Percentiles rank a stretch among this genome's conserved stretches.
Conservation (phyloP, 768 basidiomycete species). For the Xerocomellus dryophilus region DNA sequence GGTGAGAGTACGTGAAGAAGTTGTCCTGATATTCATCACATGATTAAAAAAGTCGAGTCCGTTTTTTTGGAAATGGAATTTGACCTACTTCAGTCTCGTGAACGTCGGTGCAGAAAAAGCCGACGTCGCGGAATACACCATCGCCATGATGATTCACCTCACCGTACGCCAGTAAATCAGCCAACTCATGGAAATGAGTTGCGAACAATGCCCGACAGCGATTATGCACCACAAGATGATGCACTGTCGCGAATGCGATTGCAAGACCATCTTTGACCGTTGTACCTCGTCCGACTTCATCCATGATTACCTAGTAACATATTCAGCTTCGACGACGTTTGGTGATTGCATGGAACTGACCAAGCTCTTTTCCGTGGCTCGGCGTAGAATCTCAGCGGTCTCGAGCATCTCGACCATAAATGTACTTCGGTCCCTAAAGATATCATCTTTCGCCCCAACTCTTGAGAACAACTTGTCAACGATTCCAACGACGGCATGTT, state of each 20-base stretch:
- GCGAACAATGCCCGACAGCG: slow-evolving; percentile 88
- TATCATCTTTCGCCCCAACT: slow-evolving; percentile 91
- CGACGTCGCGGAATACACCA: slow-evolving; percentile 57
- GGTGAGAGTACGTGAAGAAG: slow-evolving; percentile 82
- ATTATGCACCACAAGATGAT: slow-evolving; percentile 72
- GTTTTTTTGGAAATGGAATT: neutral
- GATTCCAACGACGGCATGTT: slow-evolving; percentile 73
- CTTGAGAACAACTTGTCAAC: slow-evolving; percentile 93
- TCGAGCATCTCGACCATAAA: slow-evolving; percentile 99
- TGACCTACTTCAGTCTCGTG: slow-evolving; percentile 67
- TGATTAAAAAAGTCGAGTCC: neutral
- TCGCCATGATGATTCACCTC: slow-evolving; percentile 38
- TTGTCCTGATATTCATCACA: slow-evolving; percentile 48
- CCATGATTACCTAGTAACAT: slow-evolving; percentile 85
- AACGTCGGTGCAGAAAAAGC: slow-evolving; percentile 89
- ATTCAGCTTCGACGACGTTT: slow-evolving; percentile 3
- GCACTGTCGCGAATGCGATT: slow-evolving; percentile 87
- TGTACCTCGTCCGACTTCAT: slow-evolving; percentile 97
- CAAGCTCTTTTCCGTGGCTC: slow-evolving; percentile 79
- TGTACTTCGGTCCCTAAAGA: slow-evolving; percentile 90
- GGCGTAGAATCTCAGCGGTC: slow-evolving; percentile 83
- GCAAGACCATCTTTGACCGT: slow-evolving; percentile 90
- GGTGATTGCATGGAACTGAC: slow-evolving; percentile 41
- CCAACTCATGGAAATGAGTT: slow-evolving; percentile 96
- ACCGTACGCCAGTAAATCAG: slow-evolving; percentile 72